Conservation (phyloP, 148 eudicot species). For the Suaeda aralocaspica region DNA sequence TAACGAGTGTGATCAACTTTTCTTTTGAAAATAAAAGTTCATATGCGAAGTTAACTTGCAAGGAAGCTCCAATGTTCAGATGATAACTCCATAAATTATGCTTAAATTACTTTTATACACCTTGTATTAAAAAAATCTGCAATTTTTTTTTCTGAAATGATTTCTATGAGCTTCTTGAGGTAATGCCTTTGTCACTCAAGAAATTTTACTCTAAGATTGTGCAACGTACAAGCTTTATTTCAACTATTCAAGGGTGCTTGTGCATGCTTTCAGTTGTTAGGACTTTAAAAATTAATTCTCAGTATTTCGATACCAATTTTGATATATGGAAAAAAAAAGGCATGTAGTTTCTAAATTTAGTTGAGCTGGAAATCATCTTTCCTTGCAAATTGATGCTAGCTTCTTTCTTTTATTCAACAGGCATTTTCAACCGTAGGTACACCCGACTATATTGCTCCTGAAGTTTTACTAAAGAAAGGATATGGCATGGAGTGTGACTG, state of each 20-base stretch:
- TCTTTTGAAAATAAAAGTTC: background rate
- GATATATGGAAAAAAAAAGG: slow-evolving; percentile 4
- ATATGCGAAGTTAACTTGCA: no score
- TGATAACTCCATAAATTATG: background rate
- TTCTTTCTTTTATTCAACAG: slow-evolving; percentile 35
- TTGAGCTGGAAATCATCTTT: slow-evolving; percentile 4
- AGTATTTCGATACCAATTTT: background rate
- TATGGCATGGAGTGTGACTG: slow-evolving; percentile 99
- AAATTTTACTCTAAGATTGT: background rate
- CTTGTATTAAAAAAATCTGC: background rate
- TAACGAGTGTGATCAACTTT: background rate
- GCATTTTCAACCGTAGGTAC: slow-evolving; percentile 99
- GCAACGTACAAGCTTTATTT: background rate
- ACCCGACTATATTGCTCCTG: slow-evolving; percentile 98
- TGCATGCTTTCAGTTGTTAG: slow-evolving; percentile 4
- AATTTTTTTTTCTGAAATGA: background rate
- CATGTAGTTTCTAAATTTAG: background rate
- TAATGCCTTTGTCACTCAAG: background rate
- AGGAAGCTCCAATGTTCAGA: background rate
- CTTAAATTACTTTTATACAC: background rate
- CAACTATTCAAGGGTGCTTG: background rate
- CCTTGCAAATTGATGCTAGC: slow-evolving; percentile 23
- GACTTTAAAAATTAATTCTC: background rate
- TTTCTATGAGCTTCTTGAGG: background rate
- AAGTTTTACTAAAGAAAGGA: slow-evolving; percentile 87